phyloP scores from a whole-genome alignment of 768 basidiomycete genomes.

The Boletus insuetus region DNA sequence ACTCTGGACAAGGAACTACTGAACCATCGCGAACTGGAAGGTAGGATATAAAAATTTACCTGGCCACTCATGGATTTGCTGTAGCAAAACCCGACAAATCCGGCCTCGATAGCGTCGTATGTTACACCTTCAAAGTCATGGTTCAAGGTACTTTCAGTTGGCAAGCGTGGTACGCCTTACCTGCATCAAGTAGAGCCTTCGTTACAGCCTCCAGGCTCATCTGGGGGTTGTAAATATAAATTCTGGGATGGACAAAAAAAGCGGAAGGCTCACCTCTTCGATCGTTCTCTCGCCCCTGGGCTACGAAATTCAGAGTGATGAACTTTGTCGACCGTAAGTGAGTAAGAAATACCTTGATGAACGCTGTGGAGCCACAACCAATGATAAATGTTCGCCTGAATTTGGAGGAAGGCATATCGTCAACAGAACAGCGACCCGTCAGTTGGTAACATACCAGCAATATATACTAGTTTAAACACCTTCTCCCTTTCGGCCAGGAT shows the following conservation, averaged over 20 bases:
- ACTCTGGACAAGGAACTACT: slow-evolving; percentile 39
- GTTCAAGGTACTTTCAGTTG: slow-evolving; percentile 10
- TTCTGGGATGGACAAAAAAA: neutral
- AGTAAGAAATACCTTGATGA: slow-evolving; percentile 58
- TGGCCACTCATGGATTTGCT: slow-evolving; percentile 78
- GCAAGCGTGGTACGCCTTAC: slow-evolving; percentile 31
- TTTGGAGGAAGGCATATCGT: neutral
- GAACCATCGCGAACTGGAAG: neutral
- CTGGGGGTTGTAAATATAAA: neutral
- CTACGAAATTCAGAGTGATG: slow-evolving; percentile 32
- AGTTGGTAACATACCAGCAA: too few relatives aligned
- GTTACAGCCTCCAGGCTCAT: slow-evolving; percentile 61
- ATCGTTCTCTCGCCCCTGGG: slow-evolving; percentile 62
- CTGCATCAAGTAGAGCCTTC: slow-evolving; percentile 82
- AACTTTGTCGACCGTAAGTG: neutral
- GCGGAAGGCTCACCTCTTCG: slow-evolving; percentile 50
- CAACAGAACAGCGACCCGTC: neutral
- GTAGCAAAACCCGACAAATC: slow-evolving; percentile 73
- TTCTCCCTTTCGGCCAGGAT: too few relatives aligned
- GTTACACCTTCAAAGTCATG: slow-evolving; percentile 55
- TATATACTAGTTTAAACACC: too few relatives aligned
- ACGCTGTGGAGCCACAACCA: slow-evolving; percentile 73
- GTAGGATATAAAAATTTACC: slow-evolving; percentile 30
- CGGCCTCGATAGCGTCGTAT: slow-evolving; percentile 70
- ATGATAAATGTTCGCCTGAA: slow-evolving; percentile 52